A percentile compares a stretch with the other conserved stretches of the same genome.
phyloP scores from a whole-genome alignment of 345 rosid species.

The Camelina hispida region DNA sequence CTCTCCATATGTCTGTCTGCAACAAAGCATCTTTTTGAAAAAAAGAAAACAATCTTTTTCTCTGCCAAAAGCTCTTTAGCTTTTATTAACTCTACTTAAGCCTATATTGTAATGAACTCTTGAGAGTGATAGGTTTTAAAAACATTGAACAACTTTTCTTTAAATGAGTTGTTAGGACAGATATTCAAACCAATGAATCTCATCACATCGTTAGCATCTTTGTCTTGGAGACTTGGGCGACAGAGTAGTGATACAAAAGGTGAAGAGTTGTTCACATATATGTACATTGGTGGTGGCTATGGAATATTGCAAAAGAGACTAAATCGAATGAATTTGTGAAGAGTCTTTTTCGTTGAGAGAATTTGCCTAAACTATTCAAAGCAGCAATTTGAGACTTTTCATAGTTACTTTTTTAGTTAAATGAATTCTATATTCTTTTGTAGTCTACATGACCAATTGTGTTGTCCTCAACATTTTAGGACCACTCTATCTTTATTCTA shows the following conservation, averaged over 20 bases:
- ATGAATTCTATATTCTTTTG: not conserved
- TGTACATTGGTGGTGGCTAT: not conserved
- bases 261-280: not conserved
- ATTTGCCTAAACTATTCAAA: constrained; percentile 36
- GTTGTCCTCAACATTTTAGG: not conserved
- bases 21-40: constrained; percentile 34
- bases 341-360: constrained; percentile 23
- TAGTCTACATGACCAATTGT: not conserved
- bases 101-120: constrained; percentile 19
- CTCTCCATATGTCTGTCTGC: constrained; percentile 24
- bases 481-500: not conserved
- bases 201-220: not conserved
- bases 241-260: not conserved
- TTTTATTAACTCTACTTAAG: constrained; percentile 30
- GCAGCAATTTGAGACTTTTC: constrained; percentile 34
- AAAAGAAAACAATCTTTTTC: constrained; percentile 22
- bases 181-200: not conserved
- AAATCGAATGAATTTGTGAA: constrained; percentile 19
- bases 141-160: constrained; percentile 29
- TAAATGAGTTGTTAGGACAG: constrained; percentile 18
- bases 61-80: constrained; percentile 42
- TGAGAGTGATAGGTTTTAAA: constrained; percentile 33
- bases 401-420: constrained; percentile 14
- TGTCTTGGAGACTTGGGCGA: not conserved
- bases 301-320: constrained; percentile 11